Base-by-base conservation (phyloP, 2,329 filamentous ascomycete genomes). In the Cladosporium sp. region DNA sequence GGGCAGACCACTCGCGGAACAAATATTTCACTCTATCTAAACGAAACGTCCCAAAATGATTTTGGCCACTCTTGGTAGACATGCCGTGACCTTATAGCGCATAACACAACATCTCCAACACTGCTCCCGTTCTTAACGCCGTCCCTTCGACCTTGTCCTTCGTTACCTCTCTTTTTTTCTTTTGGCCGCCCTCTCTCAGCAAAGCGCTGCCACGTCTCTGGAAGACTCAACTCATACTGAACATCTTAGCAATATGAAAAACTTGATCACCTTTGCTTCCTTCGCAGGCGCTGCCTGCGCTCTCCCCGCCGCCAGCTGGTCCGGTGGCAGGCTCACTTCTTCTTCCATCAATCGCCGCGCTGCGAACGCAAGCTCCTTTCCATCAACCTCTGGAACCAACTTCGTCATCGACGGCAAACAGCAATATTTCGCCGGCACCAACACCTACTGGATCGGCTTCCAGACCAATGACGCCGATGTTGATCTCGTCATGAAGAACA, bases 391-490 rank as follows among this genome's bases (percentile, higher is more conserved):
- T 12, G 60, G 58, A 13, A 53, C 64, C 1, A 53, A 64, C 2
- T 73, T 73, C 55, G 59, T 62, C 15, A 68, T 77, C 45, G 68
- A 77, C 54, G 72, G 72, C 15, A 62, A 69, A 43, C 68, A 70
- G 19, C 63, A 68, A 27, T 76, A 79, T 62, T 77, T 73, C 54
- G 75, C 74, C 12, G 78, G 78, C 16, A 78, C 72, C 41, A 80
- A 81, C 63, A 69, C 73, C 35, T 80, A 79, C 66, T 81, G 77
- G 75, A 72, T 79, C 42, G 69, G 70, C 11, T 78, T 79, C 55
- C 58, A 74, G 36, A 76, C 70, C 57, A 75, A 77, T 50, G 70
- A 79, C 53, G 69, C 65, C 7, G 79, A 84, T 59, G 72, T 82
- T 12, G 77, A 83, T 57, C 65, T 68, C n/a, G 66, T 67, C 18